A percentile compares a stretch with the other conserved stretches of the same genome.
phyloP scores from a whole-genome alignment of 2,329 filamentous ascomycete species.

The Fusarium sp. region DNA sequence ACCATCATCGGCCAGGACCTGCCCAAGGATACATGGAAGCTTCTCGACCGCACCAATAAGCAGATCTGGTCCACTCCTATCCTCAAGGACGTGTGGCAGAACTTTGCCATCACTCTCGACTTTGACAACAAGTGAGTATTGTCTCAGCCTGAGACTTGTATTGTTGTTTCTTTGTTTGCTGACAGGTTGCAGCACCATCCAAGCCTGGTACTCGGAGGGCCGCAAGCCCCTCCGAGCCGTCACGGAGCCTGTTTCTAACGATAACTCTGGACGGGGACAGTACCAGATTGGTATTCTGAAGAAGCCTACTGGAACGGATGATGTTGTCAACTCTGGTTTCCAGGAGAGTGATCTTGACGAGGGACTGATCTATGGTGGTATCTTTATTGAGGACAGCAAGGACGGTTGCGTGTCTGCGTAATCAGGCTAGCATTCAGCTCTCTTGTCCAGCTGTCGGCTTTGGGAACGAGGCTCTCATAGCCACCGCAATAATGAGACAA shows the following conservation, averaged over 20 bases:
- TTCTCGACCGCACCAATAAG: conserved; percentile 61
- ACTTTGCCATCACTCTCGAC: conserved; percentile 70
- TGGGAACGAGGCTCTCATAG: not conserved
- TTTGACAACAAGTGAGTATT: conserved; percentile 64
- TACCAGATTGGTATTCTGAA: conserved; percentile 73
- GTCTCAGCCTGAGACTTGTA: not conserved
- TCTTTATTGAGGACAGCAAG: conserved; percentile 64
- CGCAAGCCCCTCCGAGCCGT: conserved; percentile 57
- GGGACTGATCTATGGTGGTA: conserved; percentile 63
- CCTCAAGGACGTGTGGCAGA: conserved; percentile 65
- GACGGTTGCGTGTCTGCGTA: conserved; percentile 49
- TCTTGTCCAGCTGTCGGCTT: not conserved
- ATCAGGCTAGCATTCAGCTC: not conserved
- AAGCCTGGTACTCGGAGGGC: conserved; percentile 68
- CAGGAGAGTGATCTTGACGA: conserved; percentile 63
- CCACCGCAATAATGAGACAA: not conserved
- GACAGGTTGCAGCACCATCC: conserved; percentile 60
- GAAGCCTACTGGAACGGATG: conserved; percentile 63
- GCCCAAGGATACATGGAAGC: conserved; percentile 54
- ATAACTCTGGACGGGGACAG: conserved; percentile 68
- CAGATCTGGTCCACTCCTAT: conserved; percentile 65
- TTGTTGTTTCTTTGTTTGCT: not conserved
- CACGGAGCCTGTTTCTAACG: conserved; percentile 59
- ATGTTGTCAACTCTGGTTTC: conserved; percentile 60
- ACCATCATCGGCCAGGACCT: conserved; percentile 57